phyloP scores from a whole-genome alignment of 2,329 filamentous ascomycete species.

The Fusarium sp. region DNA sequence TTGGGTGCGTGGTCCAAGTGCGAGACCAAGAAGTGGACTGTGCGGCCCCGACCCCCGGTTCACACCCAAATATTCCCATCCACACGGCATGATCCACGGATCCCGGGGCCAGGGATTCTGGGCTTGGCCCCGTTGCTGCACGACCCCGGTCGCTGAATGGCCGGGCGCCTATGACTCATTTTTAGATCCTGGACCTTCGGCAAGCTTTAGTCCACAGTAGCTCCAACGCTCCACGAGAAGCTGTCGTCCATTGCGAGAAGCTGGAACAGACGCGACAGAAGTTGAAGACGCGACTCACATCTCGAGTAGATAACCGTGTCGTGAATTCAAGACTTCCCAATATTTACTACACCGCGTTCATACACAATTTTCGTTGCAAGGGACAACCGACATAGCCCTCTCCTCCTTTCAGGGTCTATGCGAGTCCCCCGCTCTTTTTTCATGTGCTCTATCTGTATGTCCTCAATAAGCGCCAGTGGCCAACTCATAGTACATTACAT shows the following conservation, averaged over 20 bases:
- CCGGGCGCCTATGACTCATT: slow-evolving; percentile 49
- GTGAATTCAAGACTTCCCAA: not conserved
- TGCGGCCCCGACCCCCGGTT: slow-evolving; percentile 9
- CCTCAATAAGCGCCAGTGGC: slow-evolving; percentile 10
- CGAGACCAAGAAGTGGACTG: slow-evolving; percentile 24
- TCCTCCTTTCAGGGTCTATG: slow-evolving; percentile 35
- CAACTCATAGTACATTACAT: slow-evolving; percentile 12
- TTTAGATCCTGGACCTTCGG: slow-evolving; percentile 42
- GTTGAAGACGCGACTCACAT: slow-evolving; percentile 10
- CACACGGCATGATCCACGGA: slow-evolving; percentile 9
- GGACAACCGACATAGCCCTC: slow-evolving; percentile 24
- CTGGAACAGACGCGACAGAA: slow-evolving; percentile 17
- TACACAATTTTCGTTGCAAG: slow-evolving; percentile 13
- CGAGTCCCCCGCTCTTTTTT: slow-evolving; percentile 10
- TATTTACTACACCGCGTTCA: slow-evolving; percentile 35
- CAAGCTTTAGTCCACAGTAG: too few species aligned
- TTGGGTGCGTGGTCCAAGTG: slow-evolving; percentile 1
- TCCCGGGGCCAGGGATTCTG: slow-evolving; percentile 41
- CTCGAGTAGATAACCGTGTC: slow-evolving; percentile 16
- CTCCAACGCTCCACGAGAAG: not conserved
- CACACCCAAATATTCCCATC: not conserved
- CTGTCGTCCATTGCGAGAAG: not conserved
- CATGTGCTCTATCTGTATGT: slow-evolving; percentile 13
- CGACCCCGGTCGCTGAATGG: slow-evolving; percentile 47
- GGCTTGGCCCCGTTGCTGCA: slow-evolving; percentile 46